Conservation (phyloP, 768 basidiomycete species). For the Pleurotus cornucopiae region DNA sequence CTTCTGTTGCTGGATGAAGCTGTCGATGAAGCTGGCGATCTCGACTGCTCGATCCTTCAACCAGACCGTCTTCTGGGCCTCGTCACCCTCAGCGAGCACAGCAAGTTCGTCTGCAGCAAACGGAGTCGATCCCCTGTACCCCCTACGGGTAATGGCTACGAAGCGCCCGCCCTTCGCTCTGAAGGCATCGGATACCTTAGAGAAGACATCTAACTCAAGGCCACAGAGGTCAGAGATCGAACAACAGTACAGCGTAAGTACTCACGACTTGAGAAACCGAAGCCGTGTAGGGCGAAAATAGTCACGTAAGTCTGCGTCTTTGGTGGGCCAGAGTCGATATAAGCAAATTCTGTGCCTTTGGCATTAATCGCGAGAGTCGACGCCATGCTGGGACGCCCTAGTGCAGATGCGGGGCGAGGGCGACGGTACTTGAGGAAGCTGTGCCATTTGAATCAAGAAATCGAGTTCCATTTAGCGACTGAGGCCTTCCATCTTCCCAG, state of each 20-base stretch:
- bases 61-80: conserved; percentile 19
- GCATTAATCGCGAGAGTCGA: not conserved
- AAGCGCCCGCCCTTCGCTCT: conserved; percentile 23
- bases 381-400: too few relatives aligned
- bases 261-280: not conserved
- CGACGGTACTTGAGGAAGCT: too few relatives aligned
- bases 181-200: conserved; percentile 23
- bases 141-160: conserved; percentile 30
- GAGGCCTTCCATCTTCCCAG: too few relatives aligned
- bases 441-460: too few relatives aligned
- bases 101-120: conserved; percentile 23
- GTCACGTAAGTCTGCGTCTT: conserved; percentile 4
- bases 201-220: conserved; percentile 19
- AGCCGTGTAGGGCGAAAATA: not conserved
- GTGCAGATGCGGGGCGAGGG: too few relatives aligned
- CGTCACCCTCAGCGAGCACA: conserved; percentile 13
- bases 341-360: not conserved
- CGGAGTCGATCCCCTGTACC: conserved; percentile 31
- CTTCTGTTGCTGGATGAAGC: conserved; percentile 23
- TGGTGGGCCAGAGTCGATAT: not conserved
- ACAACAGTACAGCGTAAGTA: not conserved
- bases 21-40: conserved; percentile 26
- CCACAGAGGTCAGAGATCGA: not conserved
- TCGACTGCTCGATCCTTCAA: conserved; percentile 27
- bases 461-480: too few relatives aligned